Conservation (phyloP, 768 basidiomycete species). For the Tylopilus sp. region DNA sequence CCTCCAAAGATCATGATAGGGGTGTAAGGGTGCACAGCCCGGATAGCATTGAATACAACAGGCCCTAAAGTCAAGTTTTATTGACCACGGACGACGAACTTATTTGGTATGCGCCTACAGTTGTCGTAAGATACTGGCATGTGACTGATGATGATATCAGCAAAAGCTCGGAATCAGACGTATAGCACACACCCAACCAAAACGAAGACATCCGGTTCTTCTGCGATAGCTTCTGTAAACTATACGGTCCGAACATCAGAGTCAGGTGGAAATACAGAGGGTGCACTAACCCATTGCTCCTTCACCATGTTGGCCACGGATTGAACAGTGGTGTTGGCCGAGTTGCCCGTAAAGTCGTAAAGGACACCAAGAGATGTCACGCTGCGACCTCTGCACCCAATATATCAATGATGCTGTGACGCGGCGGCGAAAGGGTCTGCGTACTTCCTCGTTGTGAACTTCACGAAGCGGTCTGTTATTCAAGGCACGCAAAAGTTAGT, state of each 20-base stretch:
- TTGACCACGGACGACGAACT: neutral
- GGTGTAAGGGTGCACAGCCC: too few relatives aligned
- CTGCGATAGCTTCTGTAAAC: too few relatives aligned
- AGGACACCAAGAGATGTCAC: conserved; percentile 82
- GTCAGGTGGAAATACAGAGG: too few relatives aligned
- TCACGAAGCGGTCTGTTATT: too few relatives aligned
- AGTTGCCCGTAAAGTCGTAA: conserved; percentile 73
- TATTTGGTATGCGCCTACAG: conserved; percentile 38
- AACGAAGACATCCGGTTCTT: too few relatives aligned
- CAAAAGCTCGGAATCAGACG: neutral
- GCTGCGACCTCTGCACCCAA: conserved; percentile 48
- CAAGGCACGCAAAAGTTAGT: too few relatives aligned
- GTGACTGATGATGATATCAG: conserved; percentile 46
- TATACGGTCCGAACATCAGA: too few relatives aligned
- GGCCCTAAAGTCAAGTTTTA: conserved; percentile 23
- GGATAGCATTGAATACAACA: too few relatives aligned
- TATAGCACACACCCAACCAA: conserved; percentile 44
- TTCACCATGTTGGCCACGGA: conserved; percentile 71
- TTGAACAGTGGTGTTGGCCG: too few relatives aligned
- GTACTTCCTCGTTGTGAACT: too few relatives aligned
- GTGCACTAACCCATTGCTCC: conserved; percentile 61
- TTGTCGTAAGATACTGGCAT: conserved; percentile 76
- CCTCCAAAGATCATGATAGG: conserved; percentile 85
- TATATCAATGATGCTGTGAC: neutral
- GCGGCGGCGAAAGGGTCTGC: neutral